Evolutionary conservation across 2,329 filamentous ascomycete genomes (phyloP), one percentile per base, ranked within the genome.

Genomic region (Alternaria alternata): DNA sequence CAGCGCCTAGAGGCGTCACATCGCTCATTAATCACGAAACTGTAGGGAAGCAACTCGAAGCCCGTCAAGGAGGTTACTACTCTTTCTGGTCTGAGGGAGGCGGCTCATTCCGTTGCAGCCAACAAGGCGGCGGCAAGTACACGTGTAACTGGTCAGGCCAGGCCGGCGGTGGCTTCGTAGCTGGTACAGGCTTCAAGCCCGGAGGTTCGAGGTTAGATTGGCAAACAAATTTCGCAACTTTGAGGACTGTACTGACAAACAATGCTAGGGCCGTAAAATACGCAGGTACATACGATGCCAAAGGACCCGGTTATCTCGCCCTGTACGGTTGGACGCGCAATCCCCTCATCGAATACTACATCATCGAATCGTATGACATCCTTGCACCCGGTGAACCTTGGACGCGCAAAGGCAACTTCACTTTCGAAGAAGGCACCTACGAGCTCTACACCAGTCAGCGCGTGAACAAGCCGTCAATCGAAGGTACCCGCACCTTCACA

Each of bases 81-180:
- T 86, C 84, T 8, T 87, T 82, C 79, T 89, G 85, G 85, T 86
- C 82, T 46, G 85, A 87, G 58, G 82, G 82, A 36, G 75, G 72
- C 9, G 67, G 66, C 20, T 61, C 51, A 11, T 70, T 67, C 5
- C 61, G 58, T 7, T 74, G 70, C 62, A 71, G 52, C 34, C 70
- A 68, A 52, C 61, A 63, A 26, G 63, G 64, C 16, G 66, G 61
- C 38, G 65, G 70, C 53, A 65, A 64, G 48, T 74, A 69, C 41
- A 63, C 62, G 4, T 69, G 70, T 51, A 71, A 70, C 49, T 74
- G 60, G 56, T 56, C 51, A 8, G 60, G 60, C 7, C 56, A 60
- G 42, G 9, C 51, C 8, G 60, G 60, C n/a, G 60, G 60, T n/a
- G 60, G 56, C 4, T 62, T 68, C 14, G 70, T 74, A 6, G 70